phyloP scores from a whole-genome alignment of 306 rosid genomes.

The Quercus aquifolioides region DNA sequence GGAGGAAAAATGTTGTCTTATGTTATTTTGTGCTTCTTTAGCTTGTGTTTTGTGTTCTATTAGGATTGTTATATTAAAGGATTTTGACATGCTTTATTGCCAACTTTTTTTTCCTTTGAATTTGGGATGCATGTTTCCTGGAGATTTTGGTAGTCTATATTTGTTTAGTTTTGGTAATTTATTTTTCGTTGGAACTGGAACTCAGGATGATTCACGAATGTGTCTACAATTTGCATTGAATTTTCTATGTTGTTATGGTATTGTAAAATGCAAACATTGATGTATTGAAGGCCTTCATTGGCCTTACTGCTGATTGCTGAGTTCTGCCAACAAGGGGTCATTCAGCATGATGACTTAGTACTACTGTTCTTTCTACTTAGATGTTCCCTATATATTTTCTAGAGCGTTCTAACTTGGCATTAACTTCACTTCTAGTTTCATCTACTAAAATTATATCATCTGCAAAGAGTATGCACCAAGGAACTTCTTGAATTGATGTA shows the following conservation, averaged over 20 bases:
- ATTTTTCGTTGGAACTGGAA: not conserved
- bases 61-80: constrained; percentile 11
- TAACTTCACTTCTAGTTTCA: too few species aligned
- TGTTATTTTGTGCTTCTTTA: constrained; percentile 6
- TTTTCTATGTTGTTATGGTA: not conserved
- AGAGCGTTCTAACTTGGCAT: too few species aligned
- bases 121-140: constrained; percentile 6
- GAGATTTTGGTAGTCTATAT: constrained; percentile 13
- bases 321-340: constrained; percentile 42
- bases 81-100: constrained; percentile 24
- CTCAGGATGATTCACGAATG: not conserved
- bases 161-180: not conserved
- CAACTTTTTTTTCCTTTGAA: not conserved
- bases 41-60: constrained; percentile 6
- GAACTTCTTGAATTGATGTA: too few species aligned
- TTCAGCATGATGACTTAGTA: constrained; percentile 23
- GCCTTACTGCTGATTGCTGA: constrained; percentile 39
- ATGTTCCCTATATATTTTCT: not conserved
- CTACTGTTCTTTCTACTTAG: not conserved
- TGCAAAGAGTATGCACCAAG: too few species aligned
- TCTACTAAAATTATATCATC: too few species aligned
- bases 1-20: constrained; percentile 4
- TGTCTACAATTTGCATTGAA: not conserved
- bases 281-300: constrained; percentile 15
- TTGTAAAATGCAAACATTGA: not conserved